Evolutionary conservation across 2,329 filamentous ascomycete genomes (phyloP).

Genomic region (Alternaria brassicicola): DNA sequence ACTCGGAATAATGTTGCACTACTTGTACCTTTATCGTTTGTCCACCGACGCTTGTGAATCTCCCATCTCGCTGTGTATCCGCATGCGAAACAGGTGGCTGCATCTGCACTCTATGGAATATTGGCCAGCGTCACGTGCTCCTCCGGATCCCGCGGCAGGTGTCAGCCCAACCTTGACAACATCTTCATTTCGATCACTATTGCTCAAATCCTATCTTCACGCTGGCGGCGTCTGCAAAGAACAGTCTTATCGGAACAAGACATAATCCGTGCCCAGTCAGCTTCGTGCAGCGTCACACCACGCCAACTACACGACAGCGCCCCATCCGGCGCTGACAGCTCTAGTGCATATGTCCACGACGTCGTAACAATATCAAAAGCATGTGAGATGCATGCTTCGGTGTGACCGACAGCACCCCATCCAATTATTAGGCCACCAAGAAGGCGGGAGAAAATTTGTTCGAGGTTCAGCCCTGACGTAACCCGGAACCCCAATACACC

Average conservation of each 20-base stretch:
- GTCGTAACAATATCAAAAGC: background rate
- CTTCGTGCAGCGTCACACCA: background rate
- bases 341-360: background rate
- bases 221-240: background rate
- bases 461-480: conserved; percentile 13
- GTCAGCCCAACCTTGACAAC: no score
- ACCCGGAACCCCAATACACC: conserved; percentile 7
- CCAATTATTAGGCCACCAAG: background rate
- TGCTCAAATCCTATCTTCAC: background rate
- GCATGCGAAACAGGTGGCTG: no score
- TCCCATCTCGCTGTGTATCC: no score
- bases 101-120: no score
- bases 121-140: no score
- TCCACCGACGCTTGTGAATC: no score
- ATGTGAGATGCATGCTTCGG: background rate
- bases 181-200: no score
- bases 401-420: background rate
- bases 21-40: background rate
- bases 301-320: background rate
- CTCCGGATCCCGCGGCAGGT: no score
- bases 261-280: background rate
- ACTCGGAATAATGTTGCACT: background rate
- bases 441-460: background rate
- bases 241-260: background rate
- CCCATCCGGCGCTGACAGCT: background rate